phyloP scores from a whole-genome alignment of 768 basidiomycete genomes.

The Gautieria morchelliformis region DNA sequence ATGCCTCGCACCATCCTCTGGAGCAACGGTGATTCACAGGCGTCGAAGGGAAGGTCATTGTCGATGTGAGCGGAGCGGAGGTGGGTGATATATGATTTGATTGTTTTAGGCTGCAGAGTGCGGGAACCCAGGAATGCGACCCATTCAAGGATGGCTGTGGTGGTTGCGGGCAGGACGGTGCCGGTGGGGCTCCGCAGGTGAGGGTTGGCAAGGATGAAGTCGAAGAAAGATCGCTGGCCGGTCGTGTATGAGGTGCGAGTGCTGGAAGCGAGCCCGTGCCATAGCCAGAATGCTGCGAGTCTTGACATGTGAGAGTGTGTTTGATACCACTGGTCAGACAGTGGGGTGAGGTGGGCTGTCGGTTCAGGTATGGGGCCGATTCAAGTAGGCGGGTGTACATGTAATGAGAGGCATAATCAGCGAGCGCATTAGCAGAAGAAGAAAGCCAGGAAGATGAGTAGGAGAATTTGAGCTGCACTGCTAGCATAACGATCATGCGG shows the following conservation, averaged over 20 bases:
- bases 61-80: too few relatives aligned
- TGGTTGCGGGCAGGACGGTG: slow-evolving; percentile 4
- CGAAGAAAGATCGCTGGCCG: slow-evolving; percentile 20
- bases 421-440: slow-evolving; percentile 12
- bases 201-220: slow-evolving; percentile 13
- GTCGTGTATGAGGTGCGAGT: slow-evolving; percentile 23
- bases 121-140: too few relatives aligned
- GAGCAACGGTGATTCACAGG: slow-evolving; percentile 10
- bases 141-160: too few relatives aligned
- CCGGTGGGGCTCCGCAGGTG: slow-evolving; percentile 2
- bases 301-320: slow-evolving; percentile 9
- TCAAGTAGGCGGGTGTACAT: slow-evolving; percentile 17
- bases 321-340: slow-evolving; percentile 13
- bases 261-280: slow-evolving; percentile 22
- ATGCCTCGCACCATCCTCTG: slow-evolving; percentile 17
- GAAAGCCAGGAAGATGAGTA: slow-evolving; percentile 12
- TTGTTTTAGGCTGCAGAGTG: too few relatives aligned
- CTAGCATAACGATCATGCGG: slow-evolving; percentile 10
- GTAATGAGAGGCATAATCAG: slow-evolving; percentile 15
- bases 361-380: slow-evolving; percentile 16
- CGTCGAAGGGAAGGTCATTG: too few relatives aligned
- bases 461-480: slow-evolving; percentile 10
- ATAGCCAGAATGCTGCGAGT: slow-evolving; percentile 13
- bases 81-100: too few relatives aligned
- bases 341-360: slow-evolving; percentile 15